Conservation (phyloP, 2,329 filamentous ascomycete species). For the Phialophora expanda region DNA sequence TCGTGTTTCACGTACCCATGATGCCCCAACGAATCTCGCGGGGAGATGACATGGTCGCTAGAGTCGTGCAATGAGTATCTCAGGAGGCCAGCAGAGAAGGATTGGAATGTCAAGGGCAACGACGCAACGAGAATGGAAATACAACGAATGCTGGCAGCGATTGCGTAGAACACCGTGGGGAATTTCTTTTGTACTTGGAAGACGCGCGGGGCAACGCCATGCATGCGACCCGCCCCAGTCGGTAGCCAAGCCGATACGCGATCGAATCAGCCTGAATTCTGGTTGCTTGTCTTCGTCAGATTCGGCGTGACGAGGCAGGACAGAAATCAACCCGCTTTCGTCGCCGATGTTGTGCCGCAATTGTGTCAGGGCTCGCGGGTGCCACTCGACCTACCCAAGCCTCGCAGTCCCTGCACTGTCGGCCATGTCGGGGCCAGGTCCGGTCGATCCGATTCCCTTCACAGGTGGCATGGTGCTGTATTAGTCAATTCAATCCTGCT, state of each 20-base stretch:
- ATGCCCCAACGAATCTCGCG: conserved; percentile 38
- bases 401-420: not conserved
- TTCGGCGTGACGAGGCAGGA: no score
- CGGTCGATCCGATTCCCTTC: not conserved
- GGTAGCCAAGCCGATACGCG: conserved; percentile 19
- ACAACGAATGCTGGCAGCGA: not conserved
- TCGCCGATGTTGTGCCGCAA: not conserved
- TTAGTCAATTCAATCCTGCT: not conserved
- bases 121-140: not conserved
- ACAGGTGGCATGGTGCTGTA: not conserved
- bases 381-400: not conserved
- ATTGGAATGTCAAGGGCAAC: not conserved
- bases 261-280: conserved; percentile 31
- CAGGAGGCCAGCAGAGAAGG: not conserved
- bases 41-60: conserved; percentile 24
- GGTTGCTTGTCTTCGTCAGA: no score
- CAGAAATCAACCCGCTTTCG: not conserved
- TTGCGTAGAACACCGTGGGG: not conserved
- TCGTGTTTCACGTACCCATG: conserved; percentile 29
- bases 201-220: not conserved
- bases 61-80: not conserved
- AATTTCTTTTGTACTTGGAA: conserved; percentile 4
- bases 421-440: conserved; percentile 6
- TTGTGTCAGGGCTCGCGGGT: not conserved
- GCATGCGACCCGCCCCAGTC: conserved; percentile 10